A percentile compares a stretch with the other conserved stretches of the same genome.
Conservation (phyloP, 2,329 filamentous ascomycete species). For the Aspergillus sp. region DNA sequence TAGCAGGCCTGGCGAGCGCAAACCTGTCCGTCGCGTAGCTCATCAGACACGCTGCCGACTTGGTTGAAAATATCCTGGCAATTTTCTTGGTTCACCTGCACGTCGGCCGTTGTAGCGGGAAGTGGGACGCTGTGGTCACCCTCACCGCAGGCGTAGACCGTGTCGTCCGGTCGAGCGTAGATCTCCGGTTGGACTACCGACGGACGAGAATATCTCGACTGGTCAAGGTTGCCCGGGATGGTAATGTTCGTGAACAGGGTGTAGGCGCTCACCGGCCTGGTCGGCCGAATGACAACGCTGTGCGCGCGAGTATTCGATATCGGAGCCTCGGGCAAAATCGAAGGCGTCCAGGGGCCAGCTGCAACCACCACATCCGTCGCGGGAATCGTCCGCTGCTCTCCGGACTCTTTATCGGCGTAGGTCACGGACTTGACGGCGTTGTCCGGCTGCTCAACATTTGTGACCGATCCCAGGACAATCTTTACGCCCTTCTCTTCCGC, state of each 20-base stretch:
- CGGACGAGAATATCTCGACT: constrained; percentile 41
- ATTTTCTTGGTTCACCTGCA: constrained; percentile 62
- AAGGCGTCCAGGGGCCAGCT: constrained; percentile 53
- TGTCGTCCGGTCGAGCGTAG: constrained; percentile 78
- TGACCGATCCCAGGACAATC: constrained; percentile 61
- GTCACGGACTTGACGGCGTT: constrained; percentile 53
- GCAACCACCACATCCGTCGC: constrained; percentile 53
- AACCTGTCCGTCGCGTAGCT: constrained; percentile 59
- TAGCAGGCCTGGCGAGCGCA: constrained; percentile 84
- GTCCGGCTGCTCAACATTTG: constrained; percentile 50
- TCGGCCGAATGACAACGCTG: constrained; percentile 52
- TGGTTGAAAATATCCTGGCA: constrained; percentile 84
- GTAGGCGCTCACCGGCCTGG: constrained; percentile 41
- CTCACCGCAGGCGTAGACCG: constrained; percentile 91
- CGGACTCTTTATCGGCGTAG: constrained; percentile 47
- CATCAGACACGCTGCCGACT: constrained; percentile 46
- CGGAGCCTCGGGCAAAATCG: constrained; percentile 45
- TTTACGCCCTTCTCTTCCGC: constrained; percentile 61
- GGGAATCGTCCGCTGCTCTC: constrained; percentile 40
- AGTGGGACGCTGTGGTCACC: constrained; percentile 68
- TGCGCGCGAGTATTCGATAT: constrained; percentile 54
- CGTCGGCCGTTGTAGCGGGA: constrained; percentile 64
- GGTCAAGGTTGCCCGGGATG: constrained; percentile 54
- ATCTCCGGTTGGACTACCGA: constrained; percentile 77
- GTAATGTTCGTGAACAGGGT: constrained; percentile 70